Conservation (phyloP, 441 rosid genomes). For the Croton laevigatus region DNA sequence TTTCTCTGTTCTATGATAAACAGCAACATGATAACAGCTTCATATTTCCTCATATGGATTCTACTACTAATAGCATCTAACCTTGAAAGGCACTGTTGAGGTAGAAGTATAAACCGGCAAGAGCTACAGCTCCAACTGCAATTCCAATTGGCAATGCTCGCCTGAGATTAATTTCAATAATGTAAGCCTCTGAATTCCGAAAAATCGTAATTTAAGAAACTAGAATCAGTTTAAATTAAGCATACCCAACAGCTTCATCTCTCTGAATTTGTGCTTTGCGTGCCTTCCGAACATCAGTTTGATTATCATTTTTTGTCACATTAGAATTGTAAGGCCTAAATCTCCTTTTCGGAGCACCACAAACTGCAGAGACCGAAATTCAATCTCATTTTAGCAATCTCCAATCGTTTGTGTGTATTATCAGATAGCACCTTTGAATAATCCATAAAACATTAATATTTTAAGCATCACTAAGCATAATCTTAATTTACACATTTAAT, state of each 20-base stretch:
- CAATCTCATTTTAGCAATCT: too few relatives aligned
- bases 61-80: conserved; percentile 3
- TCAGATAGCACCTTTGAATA: too few relatives aligned
- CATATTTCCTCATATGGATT: background rate
- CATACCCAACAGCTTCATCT: conserved; percentile 76
- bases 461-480: too few relatives aligned
- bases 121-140: conserved; percentile 58
- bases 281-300: conserved; percentile 55
- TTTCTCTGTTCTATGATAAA: background rate
- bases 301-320: conserved; percentile 59
- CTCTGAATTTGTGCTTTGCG: conserved; percentile 66
- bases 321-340: conserved; percentile 61
- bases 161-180: conserved; percentile 40
- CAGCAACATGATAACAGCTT: background rate
- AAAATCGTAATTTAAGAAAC: background rate
- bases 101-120: conserved; percentile 76
- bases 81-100: conserved; percentile 49
- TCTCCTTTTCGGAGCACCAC: conserved; percentile 94
- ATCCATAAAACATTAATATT: too few relatives aligned
- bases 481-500: too few relatives aligned
- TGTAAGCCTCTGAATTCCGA: background rate
- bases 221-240: background rate
- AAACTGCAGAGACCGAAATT: conserved; percentile 45
- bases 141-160: conserved; percentile 67
- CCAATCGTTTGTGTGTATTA: too few relatives aligned